phyloP scores from a whole-genome alignment of 2,329 filamentous ascomycete species.

The Phoma herbarum region DNA sequence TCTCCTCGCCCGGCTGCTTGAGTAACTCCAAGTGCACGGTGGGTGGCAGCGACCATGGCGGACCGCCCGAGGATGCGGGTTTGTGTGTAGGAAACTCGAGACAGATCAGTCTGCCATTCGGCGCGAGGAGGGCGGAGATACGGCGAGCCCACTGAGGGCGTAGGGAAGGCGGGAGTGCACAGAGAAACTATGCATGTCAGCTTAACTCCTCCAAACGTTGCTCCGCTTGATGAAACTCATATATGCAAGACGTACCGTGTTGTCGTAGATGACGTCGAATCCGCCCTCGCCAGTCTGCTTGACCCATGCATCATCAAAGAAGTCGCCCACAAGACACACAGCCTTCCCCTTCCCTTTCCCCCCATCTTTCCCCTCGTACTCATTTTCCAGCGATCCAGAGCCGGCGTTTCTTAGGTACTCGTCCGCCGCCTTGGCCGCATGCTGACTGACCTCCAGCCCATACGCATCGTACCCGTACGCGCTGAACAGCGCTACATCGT shows the following conservation, averaged over 20 bases:
- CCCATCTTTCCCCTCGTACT: conserved; percentile 54
- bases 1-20: conserved; percentile 71
- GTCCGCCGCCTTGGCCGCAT: conserved; percentile 59
- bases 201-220: background rate
- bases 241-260: conserved; percentile 57
- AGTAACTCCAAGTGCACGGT: conserved; percentile 78
- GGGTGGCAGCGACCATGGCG: conserved; percentile 75
- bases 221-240: conserved; percentile 23
- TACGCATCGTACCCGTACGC: conserved; percentile 79
- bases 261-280: conserved; percentile 74
- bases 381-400: conserved; percentile 49
- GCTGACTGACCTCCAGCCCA: conserved; percentile 73
- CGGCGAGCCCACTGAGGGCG: conserved; percentile 67
- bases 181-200: conserved; percentile 63
- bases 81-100: conserved; percentile 84
- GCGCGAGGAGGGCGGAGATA: conserved; percentile 63
- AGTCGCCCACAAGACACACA: conserved; percentile 70
- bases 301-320: conserved; percentile 70
- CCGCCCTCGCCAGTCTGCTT: conserved; percentile 43
- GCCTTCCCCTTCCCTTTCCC: conserved; percentile 61
- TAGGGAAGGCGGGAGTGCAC: conserved; percentile 63
- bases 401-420: conserved; percentile 48
- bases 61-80: conserved; percentile 69
- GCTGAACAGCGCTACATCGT: conserved; percentile 80
- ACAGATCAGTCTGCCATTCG: conserved; percentile 65